Evolutionary conservation across 768 basidiomycete species (phyloP).

Genomic region (Amanita subjunquillea): DNA sequence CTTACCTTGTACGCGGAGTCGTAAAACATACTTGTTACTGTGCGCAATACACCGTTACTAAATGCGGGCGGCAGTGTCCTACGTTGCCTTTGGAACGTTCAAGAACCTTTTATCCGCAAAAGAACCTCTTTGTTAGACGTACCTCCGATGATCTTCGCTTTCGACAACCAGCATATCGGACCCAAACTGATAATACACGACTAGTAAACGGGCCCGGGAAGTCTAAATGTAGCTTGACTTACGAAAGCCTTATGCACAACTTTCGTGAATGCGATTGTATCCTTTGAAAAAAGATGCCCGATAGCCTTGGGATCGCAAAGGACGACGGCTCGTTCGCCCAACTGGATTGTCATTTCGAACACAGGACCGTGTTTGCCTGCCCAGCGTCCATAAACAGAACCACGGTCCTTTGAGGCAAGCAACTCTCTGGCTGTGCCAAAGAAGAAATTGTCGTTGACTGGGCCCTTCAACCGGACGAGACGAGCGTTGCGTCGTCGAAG

Average conservation of each 20-base stretch:
- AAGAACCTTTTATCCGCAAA: background rate
- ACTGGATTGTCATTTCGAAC: conserved; percentile 24
- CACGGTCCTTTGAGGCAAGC: background rate
- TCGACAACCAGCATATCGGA: conserved; percentile 29
- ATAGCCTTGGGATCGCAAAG: conserved; percentile 41
- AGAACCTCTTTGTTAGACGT: background rate
- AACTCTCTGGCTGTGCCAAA: background rate
- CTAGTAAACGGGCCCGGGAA: background rate
- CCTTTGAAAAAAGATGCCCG: conserved; percentile 39
- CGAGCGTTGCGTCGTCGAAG: background rate
- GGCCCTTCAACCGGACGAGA: background rate
- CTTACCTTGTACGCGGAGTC: conserved; percentile 40
- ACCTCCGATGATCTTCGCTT: conserved; percentile 36
- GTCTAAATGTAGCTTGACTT: background rate
- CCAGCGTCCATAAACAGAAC: conserved; percentile 34
- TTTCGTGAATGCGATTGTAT: conserved; percentile 28
- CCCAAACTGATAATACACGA: conserved; percentile 21
- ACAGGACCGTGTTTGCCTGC: conserved; percentile 34
- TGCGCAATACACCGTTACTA: background rate
- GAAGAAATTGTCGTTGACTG: background rate
- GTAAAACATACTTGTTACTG: conserved; percentile 30
- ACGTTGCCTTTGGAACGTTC: conserved; percentile 25
- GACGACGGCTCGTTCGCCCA: conserved; percentile 25
- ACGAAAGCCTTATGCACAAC: conserved; percentile 29
- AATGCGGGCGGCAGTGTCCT: conserved; percentile 16